phyloP scores from a whole-genome alignment of 306 rosid genomes.

The Datisca glomerata region DNA sequence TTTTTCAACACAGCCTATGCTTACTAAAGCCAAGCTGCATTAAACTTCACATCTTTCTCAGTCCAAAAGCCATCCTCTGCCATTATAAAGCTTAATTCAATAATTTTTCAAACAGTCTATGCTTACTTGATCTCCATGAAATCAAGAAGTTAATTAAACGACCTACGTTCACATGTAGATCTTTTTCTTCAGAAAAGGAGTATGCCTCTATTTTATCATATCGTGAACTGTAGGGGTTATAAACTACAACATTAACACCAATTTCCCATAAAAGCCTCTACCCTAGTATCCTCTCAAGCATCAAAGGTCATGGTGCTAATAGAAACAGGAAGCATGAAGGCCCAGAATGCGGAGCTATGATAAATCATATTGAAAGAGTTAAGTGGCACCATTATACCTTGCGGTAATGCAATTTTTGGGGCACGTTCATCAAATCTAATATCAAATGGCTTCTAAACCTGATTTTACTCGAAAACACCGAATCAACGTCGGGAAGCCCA shows the following conservation, averaged over 20 bases:
- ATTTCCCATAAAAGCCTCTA: constrained; percentile 97
- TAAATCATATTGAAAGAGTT: constrained; percentile 84
- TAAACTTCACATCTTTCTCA: constrained; percentile 74
- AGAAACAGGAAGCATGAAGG: constrained; percentile 95
- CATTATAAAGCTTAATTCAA: constrained; percentile 80
- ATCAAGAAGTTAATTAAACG: constrained; percentile 62
- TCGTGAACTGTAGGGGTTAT: constrained; percentile 88
- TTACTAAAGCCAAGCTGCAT: constrained; percentile 96
- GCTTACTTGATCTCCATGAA: constrained; percentile 74
- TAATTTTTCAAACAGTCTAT: constrained; percentile 66
- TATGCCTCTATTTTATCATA: constrained; percentile 68
- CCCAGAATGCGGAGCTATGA: constrained; percentile 93
- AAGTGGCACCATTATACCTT: constrained; percentile 80
- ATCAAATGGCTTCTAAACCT: constrained; percentile 65
- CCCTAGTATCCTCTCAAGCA: constrained; percentile 96
- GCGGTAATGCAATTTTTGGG: constrained; percentile 86
- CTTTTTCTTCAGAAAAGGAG: constrained; percentile 91
- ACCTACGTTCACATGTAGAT: constrained; percentile 90
- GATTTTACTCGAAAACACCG: constrained; percentile 85
- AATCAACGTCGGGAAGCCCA: constrained; percentile 96
- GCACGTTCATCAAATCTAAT: constrained; percentile 74
- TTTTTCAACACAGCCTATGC: too few species aligned
- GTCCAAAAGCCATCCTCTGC: constrained; percentile 95
- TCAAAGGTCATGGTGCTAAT: constrained; percentile 93
- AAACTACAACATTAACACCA: constrained; percentile 78